These are phyloP conservation scores for Beauveria rudraprayagi DNA, from an alignment of 2,329 filamentous ascomycete species.

Conservation along the genomic window DNA sequence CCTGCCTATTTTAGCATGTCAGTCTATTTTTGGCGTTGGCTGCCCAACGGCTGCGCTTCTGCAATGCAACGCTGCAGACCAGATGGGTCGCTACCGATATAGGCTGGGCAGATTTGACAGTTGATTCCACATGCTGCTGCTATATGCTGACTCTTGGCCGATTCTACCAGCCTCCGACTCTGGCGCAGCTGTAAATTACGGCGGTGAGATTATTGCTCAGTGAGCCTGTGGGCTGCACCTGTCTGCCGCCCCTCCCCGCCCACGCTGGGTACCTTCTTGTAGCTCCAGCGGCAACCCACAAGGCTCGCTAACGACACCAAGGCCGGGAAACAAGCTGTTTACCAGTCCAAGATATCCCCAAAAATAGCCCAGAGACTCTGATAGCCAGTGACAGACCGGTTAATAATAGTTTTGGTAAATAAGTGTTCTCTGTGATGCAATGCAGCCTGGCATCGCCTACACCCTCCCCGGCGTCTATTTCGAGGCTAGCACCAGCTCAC, in stretches of 20 bases:
- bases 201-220: neutral
- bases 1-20: neutral
- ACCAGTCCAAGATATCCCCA: too few relatives aligned
- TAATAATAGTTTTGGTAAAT: neutral
- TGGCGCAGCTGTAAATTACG: neutral
- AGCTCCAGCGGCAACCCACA: constrained; percentile 1
- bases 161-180: neutral
- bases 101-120: neutral
- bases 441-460: neutral
- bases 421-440: neutral
- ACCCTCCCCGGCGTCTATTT: neutral
- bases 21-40: neutral
- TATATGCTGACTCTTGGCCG: neutral
- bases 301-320: neutral
- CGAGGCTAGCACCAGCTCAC: neutral
- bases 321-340: neutral
- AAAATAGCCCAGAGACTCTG: neutral
- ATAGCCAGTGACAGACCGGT: neutral
- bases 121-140: neutral
- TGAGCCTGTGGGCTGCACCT: neutral
- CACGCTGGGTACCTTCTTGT: too few relatives aligned
- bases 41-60: neutral
- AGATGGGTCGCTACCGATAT: neutral
- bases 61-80: neutral
- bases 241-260: neutral